phyloP scores from a whole-genome alignment of 2,329 filamentous ascomycete genomes.

The Cladosporium oxysporum region DNA sequence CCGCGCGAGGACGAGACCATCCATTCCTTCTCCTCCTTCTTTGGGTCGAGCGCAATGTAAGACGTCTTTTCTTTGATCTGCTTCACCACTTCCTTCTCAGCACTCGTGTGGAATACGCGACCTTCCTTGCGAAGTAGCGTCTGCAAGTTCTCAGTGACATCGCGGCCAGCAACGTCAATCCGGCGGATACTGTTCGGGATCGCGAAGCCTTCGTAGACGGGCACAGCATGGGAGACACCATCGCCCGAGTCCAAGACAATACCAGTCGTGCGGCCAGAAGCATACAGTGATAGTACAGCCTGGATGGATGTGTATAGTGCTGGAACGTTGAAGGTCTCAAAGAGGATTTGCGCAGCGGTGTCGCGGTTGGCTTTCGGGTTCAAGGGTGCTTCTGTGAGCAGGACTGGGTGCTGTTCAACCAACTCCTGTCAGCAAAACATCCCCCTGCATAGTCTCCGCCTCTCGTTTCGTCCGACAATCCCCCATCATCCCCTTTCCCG shows the following conservation, averaged over 20 bases:
- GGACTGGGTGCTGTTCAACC: conserved; percentile 74
- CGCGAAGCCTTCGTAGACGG: conserved; percentile 96
- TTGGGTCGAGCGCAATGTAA: conserved; percentile 87
- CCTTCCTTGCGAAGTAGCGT: conserved; percentile 86
- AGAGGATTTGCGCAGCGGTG: conserved; percentile 93
- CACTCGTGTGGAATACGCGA: conserved; percentile 94
- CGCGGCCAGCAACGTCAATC: conserved; percentile 93
- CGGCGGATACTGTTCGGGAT: conserved; percentile 93
- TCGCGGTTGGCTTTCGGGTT: conserved; percentile 96
- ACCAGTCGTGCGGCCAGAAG: conserved; percentile 91
- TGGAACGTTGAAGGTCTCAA: conserved; percentile 98
- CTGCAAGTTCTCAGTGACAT: conserved; percentile 95
- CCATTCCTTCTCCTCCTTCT: conserved; percentile 97
- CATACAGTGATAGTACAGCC: conserved; percentile 92
- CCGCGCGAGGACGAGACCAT: conserved; percentile 66
- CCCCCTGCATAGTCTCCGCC: background rate
- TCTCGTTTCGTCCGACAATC: background rate
- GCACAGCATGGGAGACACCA: conserved; percentile 94
- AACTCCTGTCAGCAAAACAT: conserved; percentile 20
- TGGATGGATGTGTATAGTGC: conserved; percentile 96
- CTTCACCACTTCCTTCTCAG: conserved; percentile 98
- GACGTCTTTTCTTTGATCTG: conserved; percentile 94
- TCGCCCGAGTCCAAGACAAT: conserved; percentile 95
- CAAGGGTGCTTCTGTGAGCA: conserved; percentile 91
- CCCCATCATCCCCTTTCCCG: background rate